A percentile compares a stretch with the other conserved stretches of the same genome.
Conservation (phyloP, 2,329 filamentous ascomycete genomes). For the Scedosporium boydii region DNA sequence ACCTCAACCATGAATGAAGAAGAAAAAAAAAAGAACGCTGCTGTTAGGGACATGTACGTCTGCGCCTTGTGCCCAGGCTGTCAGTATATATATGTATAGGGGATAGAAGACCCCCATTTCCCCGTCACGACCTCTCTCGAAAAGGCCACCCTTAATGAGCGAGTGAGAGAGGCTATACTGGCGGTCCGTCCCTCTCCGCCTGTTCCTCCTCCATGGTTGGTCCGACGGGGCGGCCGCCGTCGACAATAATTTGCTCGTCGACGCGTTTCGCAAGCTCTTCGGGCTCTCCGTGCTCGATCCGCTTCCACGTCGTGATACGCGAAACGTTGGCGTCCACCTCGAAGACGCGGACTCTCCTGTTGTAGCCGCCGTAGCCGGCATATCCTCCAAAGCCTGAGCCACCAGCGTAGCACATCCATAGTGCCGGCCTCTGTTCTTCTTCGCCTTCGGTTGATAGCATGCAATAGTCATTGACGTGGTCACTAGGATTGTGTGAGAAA, state of each 20-base stretch:
- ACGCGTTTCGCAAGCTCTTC: constrained; percentile 39
- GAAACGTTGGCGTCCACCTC: constrained; percentile 90
- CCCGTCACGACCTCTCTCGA: not conserved
- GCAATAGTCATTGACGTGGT: constrained; percentile 97
- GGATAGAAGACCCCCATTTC: not conserved
- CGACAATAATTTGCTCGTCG: constrained; percentile 58
- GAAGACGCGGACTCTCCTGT: constrained; percentile 78
- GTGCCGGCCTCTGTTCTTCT: constrained; percentile 44
- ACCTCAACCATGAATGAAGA: not conserved
- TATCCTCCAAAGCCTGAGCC: constrained; percentile 91
- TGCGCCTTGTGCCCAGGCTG: not conserved
- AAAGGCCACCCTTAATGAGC: not conserved
- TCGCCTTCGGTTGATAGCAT: constrained; percentile 47
- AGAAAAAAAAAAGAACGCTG: not conserved
- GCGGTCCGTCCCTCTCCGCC: constrained; percentile 1
- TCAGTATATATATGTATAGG: not conserved
- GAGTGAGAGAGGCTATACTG: not conserved
- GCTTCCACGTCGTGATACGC: constrained; percentile 84
- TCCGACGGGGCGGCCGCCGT: constrained; percentile 41
- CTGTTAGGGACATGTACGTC: not conserved
- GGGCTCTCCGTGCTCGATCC: constrained; percentile 60
- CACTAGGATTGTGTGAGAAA: constrained; percentile 35
- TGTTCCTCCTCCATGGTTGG: constrained; percentile 11
- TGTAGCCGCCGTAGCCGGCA: constrained; percentile 78
- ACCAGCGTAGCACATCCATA: constrained; percentile 99